Evolutionary conservation across 257 asterid genomes (phyloP).

Genomic region (Ophiorrhiza pumila): DNA sequence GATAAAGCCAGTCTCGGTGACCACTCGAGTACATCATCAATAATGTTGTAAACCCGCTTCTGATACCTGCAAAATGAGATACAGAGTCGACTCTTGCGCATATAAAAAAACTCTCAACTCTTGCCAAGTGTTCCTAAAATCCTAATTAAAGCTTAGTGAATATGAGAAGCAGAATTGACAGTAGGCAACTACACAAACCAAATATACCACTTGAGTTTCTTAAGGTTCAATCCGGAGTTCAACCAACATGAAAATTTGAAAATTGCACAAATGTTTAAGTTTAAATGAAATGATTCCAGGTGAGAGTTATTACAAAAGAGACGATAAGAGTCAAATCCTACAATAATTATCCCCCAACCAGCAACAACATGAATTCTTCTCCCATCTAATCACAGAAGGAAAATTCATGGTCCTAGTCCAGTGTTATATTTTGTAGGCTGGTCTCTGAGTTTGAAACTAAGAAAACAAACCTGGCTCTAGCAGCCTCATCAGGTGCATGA

Average conservation of each 20-base stretch:
- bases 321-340: not conserved
- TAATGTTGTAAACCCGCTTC: slow-evolving; percentile 87
- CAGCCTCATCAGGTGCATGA: slow-evolving; percentile 99
- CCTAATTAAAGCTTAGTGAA: not conserved
- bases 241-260: not conserved
- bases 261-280: not conserved
- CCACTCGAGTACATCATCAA: slow-evolving; percentile 98
- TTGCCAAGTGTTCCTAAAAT: not conserved
- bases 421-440: not conserved
- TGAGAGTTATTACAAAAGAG: not conserved
- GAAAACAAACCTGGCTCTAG: slow-evolving; percentile 82
- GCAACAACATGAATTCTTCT: not conserved
- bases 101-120: not conserved
- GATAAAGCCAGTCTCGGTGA: slow-evolving; percentile 90
- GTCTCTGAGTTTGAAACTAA: slow-evolving; percentile 3
- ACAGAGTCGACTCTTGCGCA: slow-evolving; percentile 6
- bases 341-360: not conserved
- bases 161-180: not conserved
- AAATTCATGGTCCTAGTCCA: not conserved
- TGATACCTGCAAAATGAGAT: slow-evolving; percentile 67
- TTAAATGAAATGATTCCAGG: not conserved
- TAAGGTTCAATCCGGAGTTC: not conserved
- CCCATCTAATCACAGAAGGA: not conserved
- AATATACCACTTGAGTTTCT: not conserved
- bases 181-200: not conserved